Evolutionary conservation across 2,329 filamentous ascomycete genomes (phyloP).

Genomic region (Curvularia eragrostidis): DNA sequence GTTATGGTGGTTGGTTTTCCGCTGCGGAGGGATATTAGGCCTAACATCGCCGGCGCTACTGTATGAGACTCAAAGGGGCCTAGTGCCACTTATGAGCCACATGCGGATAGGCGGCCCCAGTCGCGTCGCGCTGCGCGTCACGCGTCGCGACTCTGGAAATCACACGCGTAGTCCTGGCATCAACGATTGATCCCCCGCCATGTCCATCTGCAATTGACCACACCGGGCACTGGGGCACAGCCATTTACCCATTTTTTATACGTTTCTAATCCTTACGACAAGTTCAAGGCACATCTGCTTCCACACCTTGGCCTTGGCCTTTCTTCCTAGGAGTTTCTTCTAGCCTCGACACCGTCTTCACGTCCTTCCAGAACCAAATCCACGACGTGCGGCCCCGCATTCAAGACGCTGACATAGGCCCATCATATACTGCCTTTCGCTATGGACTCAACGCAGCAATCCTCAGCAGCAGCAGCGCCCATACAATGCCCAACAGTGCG

Average conservation of each 20-base stretch:
- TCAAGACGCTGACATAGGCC: background rate
- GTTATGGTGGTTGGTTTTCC: too few relatives aligned
- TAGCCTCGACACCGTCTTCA: background rate
- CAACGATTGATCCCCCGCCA: slow-evolving; percentile 19
- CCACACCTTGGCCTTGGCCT: background rate
- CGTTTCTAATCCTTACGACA: background rate
- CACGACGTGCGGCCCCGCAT: background rate
- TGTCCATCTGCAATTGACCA: slow-evolving; percentile 18
- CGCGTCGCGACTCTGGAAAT: slow-evolving; percentile 16
- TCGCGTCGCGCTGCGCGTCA: slow-evolving; percentile 18
- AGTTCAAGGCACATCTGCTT: background rate
- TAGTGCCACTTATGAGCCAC: slow-evolving; percentile 17
- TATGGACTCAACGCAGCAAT: background rate
- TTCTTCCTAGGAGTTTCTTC: background rate
- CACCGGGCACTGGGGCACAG: slow-evolving; percentile 1
- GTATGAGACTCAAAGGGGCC: slow-evolving; percentile 1
- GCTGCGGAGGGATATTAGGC: too few relatives aligned
- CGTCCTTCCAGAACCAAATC: background rate
- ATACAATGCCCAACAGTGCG: slow-evolving; percentile 6
- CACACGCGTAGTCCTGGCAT: slow-evolving; percentile 14
- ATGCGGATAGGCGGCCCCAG: slow-evolving; percentile 13
- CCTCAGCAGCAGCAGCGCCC: background rate
- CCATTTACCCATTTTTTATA: background rate
- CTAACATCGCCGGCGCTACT: background rate
- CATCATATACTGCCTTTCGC: background rate